phyloP scores from a whole-genome alignment of 371 early-diverging fungal species.

The Mortierella sp. region DNA sequence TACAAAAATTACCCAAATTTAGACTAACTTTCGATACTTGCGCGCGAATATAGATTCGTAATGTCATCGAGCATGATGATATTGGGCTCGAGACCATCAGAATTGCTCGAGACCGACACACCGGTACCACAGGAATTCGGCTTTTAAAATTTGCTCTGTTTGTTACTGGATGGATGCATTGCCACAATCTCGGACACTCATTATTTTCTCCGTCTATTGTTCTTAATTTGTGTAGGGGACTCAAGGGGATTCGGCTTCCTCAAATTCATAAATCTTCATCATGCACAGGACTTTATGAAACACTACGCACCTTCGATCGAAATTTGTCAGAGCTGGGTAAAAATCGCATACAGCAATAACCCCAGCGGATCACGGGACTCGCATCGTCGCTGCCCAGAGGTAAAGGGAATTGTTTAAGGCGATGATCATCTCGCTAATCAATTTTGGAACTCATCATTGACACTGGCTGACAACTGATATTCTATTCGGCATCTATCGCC shows the following conservation, averaged over 20 bases:
- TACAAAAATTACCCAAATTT: no score
- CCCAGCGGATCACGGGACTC: conserved; percentile 23
- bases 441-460: background rate
- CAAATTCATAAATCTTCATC: conserved; percentile 21
- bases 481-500: background rate
- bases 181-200: background rate
- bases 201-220: background rate
- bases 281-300: conserved; percentile 38
- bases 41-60: conserved; percentile 20
- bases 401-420: background rate
- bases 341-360: conserved; percentile 39
- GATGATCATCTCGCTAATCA: background rate
- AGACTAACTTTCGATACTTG: background rate
- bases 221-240: conserved; percentile 19
- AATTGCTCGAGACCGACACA: conserved; percentile 31
- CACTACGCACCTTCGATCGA: conserved; percentile 26
- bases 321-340: conserved; percentile 27
- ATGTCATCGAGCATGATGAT: conserved; percentile 22
- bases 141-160: background rate
- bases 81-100: conserved; percentile 33
- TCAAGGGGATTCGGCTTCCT: conserved; percentile 46
- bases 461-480: background rate
- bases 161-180: background rate
- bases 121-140: conserved; percentile 27
- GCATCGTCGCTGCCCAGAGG: conserved; percentile 30